Base-by-base conservation (phyloP, 768 basidiomycete species). In the Suillus subalutaceus region DNA sequence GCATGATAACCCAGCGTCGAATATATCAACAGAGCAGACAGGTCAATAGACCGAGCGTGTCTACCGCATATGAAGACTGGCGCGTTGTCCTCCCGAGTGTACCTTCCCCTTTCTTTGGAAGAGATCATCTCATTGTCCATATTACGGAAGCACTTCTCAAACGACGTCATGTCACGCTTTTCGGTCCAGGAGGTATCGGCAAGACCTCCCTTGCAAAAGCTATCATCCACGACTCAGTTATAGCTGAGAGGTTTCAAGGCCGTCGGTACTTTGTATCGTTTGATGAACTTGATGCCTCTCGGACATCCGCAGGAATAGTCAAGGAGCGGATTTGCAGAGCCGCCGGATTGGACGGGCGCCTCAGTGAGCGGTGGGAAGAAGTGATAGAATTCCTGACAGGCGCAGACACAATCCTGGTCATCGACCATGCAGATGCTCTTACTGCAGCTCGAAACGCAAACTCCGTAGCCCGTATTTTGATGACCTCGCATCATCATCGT, bases 171-270 rank as follows among this genome's bases (percentile, higher is more conserved):
- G 40, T 62, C 26, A 12, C 40, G 12, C 63, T 64, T 30, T 55
- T 23, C 7, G 63, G 63, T 1, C 26, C 63, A 7, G 63, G 55
- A 32, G 63, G 63, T 18, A 64, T 60, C 26, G 55, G 63, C 38
- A 64, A 64, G 26, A 58, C 32, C 40, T 32, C 63, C 15, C 30
- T 64, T 5, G 56, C 63, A 41, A 61, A 60, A 58, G 63, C 63
- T 10, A 30, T 59, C 38, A 50, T 64, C 7, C 32, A 64, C 23
- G 63, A 58, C 32, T 41, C 50, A 15, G 35, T 20, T 7, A 57
- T 64, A 30, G 55, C 26, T 37, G 55, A 35, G 37, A 64, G 23
- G 55, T 64, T 52, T 55, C 37, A 32, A 44, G 63, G 43, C 9
- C 63, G 53, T 15, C 52, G 41, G 10, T 44, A 44, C 41, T 65